phyloP scores from a whole-genome alignment of 1,139 yeast species.

The Suhomyces maxii region DNA sequence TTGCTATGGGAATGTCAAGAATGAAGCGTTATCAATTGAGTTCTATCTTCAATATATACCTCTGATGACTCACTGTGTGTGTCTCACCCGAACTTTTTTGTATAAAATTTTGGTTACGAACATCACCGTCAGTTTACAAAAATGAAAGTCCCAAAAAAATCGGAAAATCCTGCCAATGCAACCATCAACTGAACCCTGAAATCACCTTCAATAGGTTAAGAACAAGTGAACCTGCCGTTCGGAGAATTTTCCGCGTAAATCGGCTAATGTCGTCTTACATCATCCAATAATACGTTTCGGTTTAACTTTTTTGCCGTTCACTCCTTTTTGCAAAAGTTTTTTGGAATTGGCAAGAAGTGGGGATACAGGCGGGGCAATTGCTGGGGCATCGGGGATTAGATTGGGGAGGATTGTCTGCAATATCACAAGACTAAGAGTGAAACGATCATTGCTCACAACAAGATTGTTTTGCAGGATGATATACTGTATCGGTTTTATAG shows the following conservation, averaged over 20 bases:
- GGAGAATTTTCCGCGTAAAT: neutral
- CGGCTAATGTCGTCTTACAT: constrained; percentile 1
- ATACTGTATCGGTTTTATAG: too few relatives aligned
- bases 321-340: too few relatives aligned
- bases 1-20: too few relatives aligned
- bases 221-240: neutral
- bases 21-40: too few relatives aligned
- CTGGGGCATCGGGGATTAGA: neutral
- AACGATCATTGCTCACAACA: too few relatives aligned
- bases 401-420: neutral
- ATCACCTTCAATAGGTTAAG: neutral
- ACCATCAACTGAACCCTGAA: neutral
- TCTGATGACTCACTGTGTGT: too few relatives aligned
- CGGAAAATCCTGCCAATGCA: neutral
- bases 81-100: too few relatives aligned
- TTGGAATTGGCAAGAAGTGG: neutral
- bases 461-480: too few relatives aligned
- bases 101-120: neutral
- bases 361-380: constrained; percentile 1
- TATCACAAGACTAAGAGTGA: too few relatives aligned
- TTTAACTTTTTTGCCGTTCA: neutral
- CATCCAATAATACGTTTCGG: too few relatives aligned
- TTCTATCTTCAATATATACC: too few relatives aligned
- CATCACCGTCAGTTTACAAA: too few relatives aligned
- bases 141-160: neutral